Evolutionary conservation across 2,329 filamentous ascomycete species (phyloP), one percentile per base, ranked within the genome.

Genomic region (Cadophora luteo-olivacea): DNA sequence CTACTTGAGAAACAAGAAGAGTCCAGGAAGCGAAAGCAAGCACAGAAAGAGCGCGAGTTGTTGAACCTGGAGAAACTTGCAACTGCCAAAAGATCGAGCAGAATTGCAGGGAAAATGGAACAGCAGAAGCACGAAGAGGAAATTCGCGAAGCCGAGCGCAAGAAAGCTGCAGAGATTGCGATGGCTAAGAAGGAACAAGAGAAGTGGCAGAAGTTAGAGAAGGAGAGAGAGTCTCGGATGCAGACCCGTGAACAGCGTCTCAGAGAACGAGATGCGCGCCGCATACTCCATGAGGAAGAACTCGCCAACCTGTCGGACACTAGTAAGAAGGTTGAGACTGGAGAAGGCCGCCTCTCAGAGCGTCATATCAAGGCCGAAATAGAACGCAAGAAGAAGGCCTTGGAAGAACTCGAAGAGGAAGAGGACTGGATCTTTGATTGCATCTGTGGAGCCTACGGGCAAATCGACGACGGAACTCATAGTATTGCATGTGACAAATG

Each of bases 371-470:
- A 93, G 76, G 89, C 89, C 3, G 92, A 96, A 78, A 92, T 97
- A 75, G 92, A 94, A 75, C 91, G 87, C 79, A 92, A 89, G 71
- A 91, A 91, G 78, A 90, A 90, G 78, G 92, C 92, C 41, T 83
- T 97, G 12, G 86, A 91, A 73, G 87, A 91, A 65, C 85, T 97
- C 29, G 87, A 85, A 22, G 79, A 81, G 24, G 85, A 89, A 73
- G 92, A 96, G 60, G 89, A 94, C 63, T 98, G 96, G 96, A 87
- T 93, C 49, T 99, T 99, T 75, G 96, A 99, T 78, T 99, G 96
- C 78, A 86, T 92, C 32, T 99, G 96, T 78, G 95, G 95, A 32
- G 86, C 94, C 25, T 90, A 97, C 79, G 96, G 96, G 25, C 91
- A 97, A 74, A 92, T 97, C 68, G 96, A 99, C 75, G 96, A 98